Conservation (phyloP, 495 filamentous ascomycete genomes). For the Baudoinia panamericana region DNA sequence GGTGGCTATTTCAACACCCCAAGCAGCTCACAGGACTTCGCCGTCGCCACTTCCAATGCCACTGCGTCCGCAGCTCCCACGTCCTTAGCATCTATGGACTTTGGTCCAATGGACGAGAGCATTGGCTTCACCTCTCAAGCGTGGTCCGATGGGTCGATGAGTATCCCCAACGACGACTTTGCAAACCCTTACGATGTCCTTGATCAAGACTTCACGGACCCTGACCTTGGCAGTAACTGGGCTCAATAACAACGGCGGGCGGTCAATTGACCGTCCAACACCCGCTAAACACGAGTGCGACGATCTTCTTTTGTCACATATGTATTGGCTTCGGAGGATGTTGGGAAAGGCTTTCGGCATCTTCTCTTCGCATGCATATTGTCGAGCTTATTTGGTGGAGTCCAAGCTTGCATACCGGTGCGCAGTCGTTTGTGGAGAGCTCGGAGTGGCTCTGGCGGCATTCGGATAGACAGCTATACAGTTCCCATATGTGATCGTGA, state of each 20-base stretch:
- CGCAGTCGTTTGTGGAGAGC: too few relatives aligned
- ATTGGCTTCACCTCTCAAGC: conserved; percentile 9
- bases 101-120: conserved; percentile 5
- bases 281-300: conserved; percentile 11
- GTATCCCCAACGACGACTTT: conserved; percentile 10
- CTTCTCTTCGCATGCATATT: too few relatives aligned
- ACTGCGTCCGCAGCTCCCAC: neutral
- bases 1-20: neutral
- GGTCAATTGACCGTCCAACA: conserved; percentile 10
- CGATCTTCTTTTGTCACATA: neutral
- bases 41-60: neutral
- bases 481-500: too few relatives aligned
- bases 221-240: conserved; percentile 11
- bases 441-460: too few relatives aligned
- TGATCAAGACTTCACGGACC: conserved; percentile 10
- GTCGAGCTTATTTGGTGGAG: too few relatives aligned
- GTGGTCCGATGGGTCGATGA: conserved; percentile 17
- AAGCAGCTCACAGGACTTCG: neutral
- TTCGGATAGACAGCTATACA: too few relatives aligned
- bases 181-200: conserved; percentile 8
- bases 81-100: conserved; percentile 1
- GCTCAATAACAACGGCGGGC: conserved; percentile 16
- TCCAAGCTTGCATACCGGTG: too few relatives aligned
- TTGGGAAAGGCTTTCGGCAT: too few relatives aligned
- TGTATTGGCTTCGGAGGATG: neutral